A percentile compares a stretch with the other conserved stretches of the same genome.
Evolutionary conservation across 108 stramenopile species (phyloP).

Genomic region (Discostella stelligeroides): DNA sequence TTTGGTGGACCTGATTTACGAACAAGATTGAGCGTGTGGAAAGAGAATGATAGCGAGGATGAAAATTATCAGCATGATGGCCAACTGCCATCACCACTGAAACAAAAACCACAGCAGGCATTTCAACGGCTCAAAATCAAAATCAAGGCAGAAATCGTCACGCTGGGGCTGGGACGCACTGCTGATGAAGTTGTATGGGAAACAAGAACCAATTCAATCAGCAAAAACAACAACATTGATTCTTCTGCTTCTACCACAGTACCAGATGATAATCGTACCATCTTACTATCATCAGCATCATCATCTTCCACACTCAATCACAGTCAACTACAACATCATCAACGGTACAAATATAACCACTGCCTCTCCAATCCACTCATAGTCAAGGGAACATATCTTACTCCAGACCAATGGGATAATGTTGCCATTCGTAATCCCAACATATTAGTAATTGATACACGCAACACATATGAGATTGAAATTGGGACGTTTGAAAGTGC

Average conservation of each 20-base stretch:
- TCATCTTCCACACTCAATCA: conserved; percentile 6
- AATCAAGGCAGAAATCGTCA: conserved; percentile 80
- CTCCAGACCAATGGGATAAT: conserved; percentile 64
- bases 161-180: conserved; percentile 54
- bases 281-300: not conserved
- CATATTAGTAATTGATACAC: conserved; percentile 78
- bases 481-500: conserved; percentile 84
- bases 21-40: conserved; percentile 36
- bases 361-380: conserved; percentile 16
- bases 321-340: not conserved
- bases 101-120: conserved; percentile 34
- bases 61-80: conserved; percentile 1
- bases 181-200: not conserved
- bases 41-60: conserved; percentile 6
- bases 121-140: conserved; percentile 76
- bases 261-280: no score
- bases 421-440: conserved; percentile 63
- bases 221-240: no score
- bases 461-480: conserved; percentile 81
- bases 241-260: not conserved
- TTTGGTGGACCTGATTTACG: conserved; percentile 34
- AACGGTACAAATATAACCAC: not conserved
- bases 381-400: conserved; percentile 34
- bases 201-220: no score
- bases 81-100: not conserved